Evolutionary conservation across 2,329 filamentous ascomycete genomes (phyloP), one percentile per base, ranked within the genome.

Genomic region (Sarocladium brachiariae): DNA sequence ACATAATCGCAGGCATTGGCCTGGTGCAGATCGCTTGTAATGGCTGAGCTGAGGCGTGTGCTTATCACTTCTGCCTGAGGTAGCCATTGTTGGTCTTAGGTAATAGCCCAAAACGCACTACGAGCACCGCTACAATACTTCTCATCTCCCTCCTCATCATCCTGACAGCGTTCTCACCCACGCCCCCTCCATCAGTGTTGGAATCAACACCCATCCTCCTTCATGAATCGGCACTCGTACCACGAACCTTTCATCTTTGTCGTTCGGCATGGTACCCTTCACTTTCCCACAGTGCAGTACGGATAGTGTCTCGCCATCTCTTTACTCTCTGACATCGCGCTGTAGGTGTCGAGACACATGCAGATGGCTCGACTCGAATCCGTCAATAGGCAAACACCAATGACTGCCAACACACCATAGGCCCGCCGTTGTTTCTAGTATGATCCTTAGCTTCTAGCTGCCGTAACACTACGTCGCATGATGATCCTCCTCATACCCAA

Each of bases 371-470:
- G n/a, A n/a, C 27, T 30, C 27, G 39, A 16, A 8, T 19, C n/a
- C 7, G 10, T 14, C 23, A n/a, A 21, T 14, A 11, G 13, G 13
- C 9, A 47, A 3, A 16, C 43, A 19, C 27, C 27, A 19, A 47
- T 47, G 25, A 13, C 18, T 11, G 27, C 10, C 24, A 21, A 31
- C 11, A 7, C 25, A 5, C 11, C 25, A 47, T 16, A 19, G 43
- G n/a, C 5, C 43, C 43, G 16, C 43, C 43, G 25, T 10, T 21
- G 43, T 33, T 47, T 47, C 43, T 47, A 21, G 25, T 47, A 18
- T 31, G 27, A 10, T 33, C 25, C 25, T 47, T 19, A 25, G 23
- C 21, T 25, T n/a, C 16, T 23, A 25, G 23, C 39, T 25, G 3
- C n/a, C n/a, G 21, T 25, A 19, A 39, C 39, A 25, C 23, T 25